These are phyloP conservation scores for Bipolaris gigantea DNA, from an alignment of 2,329 filamentous ascomycete species.

Conservation along the genomic window DNA sequence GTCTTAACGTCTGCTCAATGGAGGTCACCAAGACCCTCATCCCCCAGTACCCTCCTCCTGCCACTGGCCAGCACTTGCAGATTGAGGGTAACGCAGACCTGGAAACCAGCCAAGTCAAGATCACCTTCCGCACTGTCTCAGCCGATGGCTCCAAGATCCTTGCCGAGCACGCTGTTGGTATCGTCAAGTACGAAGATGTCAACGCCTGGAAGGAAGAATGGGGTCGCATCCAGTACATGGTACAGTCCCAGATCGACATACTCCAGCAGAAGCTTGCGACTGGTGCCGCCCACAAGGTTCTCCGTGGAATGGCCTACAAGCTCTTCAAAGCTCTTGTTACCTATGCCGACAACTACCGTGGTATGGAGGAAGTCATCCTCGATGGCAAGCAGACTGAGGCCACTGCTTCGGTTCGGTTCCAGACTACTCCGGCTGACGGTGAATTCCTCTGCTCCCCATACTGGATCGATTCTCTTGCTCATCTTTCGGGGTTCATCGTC, in stretches of 20 bases:
- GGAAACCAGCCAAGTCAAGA: conserved; percentile 56
- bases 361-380: conserved; percentile 61
- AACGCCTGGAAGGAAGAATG: conserved; percentile 67
- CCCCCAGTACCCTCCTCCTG: conserved; percentile 52
- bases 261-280: conserved; percentile 67
- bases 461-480: conserved; percentile 61
- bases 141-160: conserved; percentile 60
- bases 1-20: conserved; percentile 67
- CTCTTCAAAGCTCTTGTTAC: conserved; percentile 62
- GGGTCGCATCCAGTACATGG: conserved; percentile 64
- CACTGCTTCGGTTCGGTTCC: conserved; percentile 58
- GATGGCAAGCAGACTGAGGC: conserved; percentile 60
- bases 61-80: conserved; percentile 61
- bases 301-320: conserved; percentile 78
- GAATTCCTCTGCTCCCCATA: conserved; percentile 62
- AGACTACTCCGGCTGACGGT: conserved; percentile 56
- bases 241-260: conserved; percentile 61
- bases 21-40: conserved; percentile 73
- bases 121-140: conserved; percentile 61
- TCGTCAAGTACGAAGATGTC: conserved; percentile 63
- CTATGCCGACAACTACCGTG: conserved; percentile 60
- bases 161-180: conserved; percentile 64
- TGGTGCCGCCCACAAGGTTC: conserved; percentile 71
- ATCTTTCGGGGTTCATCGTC: conserved; percentile 63
- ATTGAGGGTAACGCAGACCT: conserved; percentile 64